Percentiles rank a stretch among this genome's conserved stretches.
phyloP scores from a whole-genome alignment of 768 basidiomycete genomes.

The Candolleomyces efflorescens region DNA sequence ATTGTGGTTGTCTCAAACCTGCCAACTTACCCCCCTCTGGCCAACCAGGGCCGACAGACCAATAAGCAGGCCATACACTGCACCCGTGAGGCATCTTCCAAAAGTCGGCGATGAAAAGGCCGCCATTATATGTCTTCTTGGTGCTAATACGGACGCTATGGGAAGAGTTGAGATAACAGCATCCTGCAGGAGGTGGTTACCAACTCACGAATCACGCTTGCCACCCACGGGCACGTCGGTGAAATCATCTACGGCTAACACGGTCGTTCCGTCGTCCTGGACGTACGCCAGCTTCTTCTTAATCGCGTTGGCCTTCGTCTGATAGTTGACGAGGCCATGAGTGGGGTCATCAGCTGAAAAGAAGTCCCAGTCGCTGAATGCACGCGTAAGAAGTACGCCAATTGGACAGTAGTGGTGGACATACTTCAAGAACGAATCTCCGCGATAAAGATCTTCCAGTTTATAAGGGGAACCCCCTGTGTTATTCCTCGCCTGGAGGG shows the following conservation, averaged over 20 bases:
- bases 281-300: constrained; percentile 57
- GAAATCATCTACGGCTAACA: constrained; percentile 61
- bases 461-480: constrained; percentile 19
- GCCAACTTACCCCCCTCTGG: constrained; percentile 35
- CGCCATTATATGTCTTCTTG: constrained; percentile 56
- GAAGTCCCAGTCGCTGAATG: constrained; percentile 60
- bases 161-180: background rate
- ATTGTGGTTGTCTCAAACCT: background rate
- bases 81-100: constrained; percentile 69
- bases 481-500: constrained; percentile 17
- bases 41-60: constrained; percentile 51
- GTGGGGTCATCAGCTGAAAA: constrained; percentile 65
- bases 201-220: constrained; percentile 50
- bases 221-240: constrained; percentile 44
- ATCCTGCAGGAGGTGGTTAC: constrained; percentile 4
- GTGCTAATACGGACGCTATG: constrained; percentile 65
- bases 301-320: constrained; percentile 42
- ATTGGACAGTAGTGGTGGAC: constrained; percentile 12
- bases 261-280: constrained; percentile 49
- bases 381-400: background rate
- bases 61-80: constrained; percentile 56
- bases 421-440: constrained; percentile 59
- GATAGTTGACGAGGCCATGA: constrained; percentile 62
- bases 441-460: constrained; percentile 34
- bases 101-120: constrained; percentile 75